Conservation (phyloP, 1,284 basidiomycete species). For the Taiwanofungus camphoratus region DNA sequence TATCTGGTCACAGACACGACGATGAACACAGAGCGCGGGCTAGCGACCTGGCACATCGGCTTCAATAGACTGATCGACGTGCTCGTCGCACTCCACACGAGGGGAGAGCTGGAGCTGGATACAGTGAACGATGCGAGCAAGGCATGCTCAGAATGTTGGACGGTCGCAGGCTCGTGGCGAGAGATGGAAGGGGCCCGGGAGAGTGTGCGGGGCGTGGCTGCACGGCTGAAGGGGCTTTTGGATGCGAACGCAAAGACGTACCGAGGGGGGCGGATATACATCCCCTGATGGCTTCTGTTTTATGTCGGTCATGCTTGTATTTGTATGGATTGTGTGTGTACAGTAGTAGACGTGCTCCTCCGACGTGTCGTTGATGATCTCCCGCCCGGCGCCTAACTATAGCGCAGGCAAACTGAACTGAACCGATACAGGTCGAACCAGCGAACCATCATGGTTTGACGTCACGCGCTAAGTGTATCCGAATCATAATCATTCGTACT, state of each 20-base stretch:
- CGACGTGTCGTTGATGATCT: not conserved
- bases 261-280: conserved; percentile 55
- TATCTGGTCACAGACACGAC: conserved; percentile 69
- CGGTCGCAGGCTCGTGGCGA: conserved; percentile 58
- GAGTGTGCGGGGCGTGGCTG: conserved; percentile 52
- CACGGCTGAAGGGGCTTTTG: conserved; percentile 56
- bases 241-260: conserved; percentile 67
- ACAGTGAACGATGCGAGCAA: conserved; percentile 67
- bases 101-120: conserved; percentile 60
- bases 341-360: too few relatives aligned
- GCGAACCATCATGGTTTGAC: too few relatives aligned
- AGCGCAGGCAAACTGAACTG: too few relatives aligned
- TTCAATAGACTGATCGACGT: conserved; percentile 66
- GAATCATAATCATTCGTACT: too few relatives aligned
- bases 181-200: conserved; percentile 57
- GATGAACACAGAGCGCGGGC: conserved; percentile 51
- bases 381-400: too few relatives aligned
- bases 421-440: too few relatives aligned
- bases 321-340: not conserved
- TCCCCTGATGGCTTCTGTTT: conserved; percentile 32
- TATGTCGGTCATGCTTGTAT: not conserved
- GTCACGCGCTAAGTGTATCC: too few relatives aligned
- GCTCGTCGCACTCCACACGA: conserved; percentile 57
- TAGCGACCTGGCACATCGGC: conserved; percentile 57
- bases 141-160: conserved; percentile 81